Evolutionary conservation across 305 asterid genomes (phyloP), one percentile per base, ranked within the genome.

Genomic region (Fraxinus albicans): DNA sequence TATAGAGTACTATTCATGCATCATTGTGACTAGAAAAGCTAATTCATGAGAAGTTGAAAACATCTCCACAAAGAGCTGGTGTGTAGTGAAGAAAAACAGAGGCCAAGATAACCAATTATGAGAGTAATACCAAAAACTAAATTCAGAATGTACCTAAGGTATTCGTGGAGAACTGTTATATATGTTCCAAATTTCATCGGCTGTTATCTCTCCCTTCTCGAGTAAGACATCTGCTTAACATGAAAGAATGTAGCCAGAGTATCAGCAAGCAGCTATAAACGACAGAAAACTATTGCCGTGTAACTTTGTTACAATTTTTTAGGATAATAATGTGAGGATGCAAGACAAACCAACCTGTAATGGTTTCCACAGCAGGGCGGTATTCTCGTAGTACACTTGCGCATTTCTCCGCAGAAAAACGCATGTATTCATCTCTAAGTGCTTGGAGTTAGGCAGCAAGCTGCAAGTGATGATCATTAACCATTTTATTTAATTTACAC

Each of bases 371-470:
- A 78, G 99, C 98, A 86, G 90, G 88, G 55, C 88, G 90, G 81
- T 84, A 83, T 87, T 96, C 96, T 79, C 87, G 88, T 76, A 96
- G 73, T 63, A 91, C 89, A 75, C 92, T 88, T 73, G 92, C 83
- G 87, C 98, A 93, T 88, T 29, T 29, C 86, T 92, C 99, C 84
- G 93, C 89, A 23, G 98, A 95, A 89, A 87, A 96, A 31, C 97
- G 93, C 91, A 93, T 86, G 87, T 94, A 96, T 84, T 96, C 99
- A 85, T 94, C 96, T 87, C 98, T 89, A 40, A 96, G 96, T 80
- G 97, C 98, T 91, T 94, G 98, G 2, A 96, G 91, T 92, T 96
- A 93, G 65, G 97, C 79, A 85, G 95, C 94, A 78, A 94, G 92
- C 99, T 96, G 93, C 78, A 89, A 80, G 84, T 73, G 75, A 85